Evolutionary conservation across 1,284 basidiomycete species (phyloP).

Genomic region (Inonotus hispidus): DNA sequence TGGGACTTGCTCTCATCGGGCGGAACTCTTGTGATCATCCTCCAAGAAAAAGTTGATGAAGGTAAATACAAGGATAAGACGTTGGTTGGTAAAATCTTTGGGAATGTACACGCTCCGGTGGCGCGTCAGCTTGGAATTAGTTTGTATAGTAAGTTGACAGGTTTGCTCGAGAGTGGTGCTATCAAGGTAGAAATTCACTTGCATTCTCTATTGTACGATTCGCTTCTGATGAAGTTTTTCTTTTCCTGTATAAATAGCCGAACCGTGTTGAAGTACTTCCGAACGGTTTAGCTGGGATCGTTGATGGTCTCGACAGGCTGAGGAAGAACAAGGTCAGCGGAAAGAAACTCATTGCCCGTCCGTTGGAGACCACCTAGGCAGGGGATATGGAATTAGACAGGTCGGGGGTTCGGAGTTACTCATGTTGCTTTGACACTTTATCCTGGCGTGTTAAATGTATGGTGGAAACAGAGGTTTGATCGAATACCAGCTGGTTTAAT

Average conservation of each 20-base stretch:
- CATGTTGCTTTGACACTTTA: too few relatives aligned
- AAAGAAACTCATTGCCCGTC: conserved; percentile 43
- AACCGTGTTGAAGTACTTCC: conserved; percentile 40
- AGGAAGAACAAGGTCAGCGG: conserved; percentile 39
- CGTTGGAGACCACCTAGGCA: conserved; percentile 37
- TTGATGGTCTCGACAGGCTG: conserved; percentile 38
- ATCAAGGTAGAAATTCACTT: background rate
- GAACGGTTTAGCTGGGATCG: conserved; percentile 42
- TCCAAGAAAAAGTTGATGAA: background rate
- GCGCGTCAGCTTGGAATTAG: conserved; percentile 5
- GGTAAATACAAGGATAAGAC: conserved; percentile 8
- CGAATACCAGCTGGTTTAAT: too few relatives aligned
- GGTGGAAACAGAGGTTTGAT: too few relatives aligned
- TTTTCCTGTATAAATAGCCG: conserved; percentile 28
- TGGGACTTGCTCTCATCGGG: conserved; percentile 21
- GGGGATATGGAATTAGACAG: background rate
- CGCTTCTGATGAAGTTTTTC: background rate
- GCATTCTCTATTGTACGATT: background rate
- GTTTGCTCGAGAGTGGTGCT: conserved; percentile 6
- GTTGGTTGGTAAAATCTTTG: background rate
- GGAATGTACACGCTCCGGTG: conserved; percentile 7
- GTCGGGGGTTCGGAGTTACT: background rate
- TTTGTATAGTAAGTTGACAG: conserved; percentile 12
- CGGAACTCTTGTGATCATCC: conserved; percentile 24
- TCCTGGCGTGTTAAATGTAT: too few relatives aligned